A percentile compares a stretch with the other conserved stretches of the same genome.
phyloP scores from a whole-genome alignment of 371 early-diverging fungal species.

The Umbelopsis sp. region DNA sequence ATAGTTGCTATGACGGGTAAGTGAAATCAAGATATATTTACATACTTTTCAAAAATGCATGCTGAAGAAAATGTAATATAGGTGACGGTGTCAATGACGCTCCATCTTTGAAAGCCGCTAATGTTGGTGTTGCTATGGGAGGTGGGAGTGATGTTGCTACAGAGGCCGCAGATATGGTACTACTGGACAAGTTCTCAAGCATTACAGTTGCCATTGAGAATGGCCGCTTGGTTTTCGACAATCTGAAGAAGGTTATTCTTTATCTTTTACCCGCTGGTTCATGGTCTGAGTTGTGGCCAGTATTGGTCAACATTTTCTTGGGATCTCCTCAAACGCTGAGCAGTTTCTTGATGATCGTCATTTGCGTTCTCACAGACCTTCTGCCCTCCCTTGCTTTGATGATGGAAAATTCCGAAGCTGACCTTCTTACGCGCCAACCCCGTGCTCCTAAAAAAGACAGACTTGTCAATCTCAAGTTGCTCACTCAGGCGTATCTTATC shows the following conservation, averaged over 20 bases:
- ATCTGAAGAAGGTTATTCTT: conserved; percentile 79
- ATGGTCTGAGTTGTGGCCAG: conserved; percentile 72
- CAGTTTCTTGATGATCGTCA: conserved; percentile 65
- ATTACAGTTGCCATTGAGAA: conserved; percentile 75
- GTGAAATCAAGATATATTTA: background rate
- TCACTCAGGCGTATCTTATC: conserved; percentile 67
- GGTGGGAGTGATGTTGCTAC: conserved; percentile 79
- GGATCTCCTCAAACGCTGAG: conserved; percentile 69
- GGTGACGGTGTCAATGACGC: conserved; percentile 95
- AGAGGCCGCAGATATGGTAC: conserved; percentile 76
- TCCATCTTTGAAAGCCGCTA: conserved; percentile 78
- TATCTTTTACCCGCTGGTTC: conserved; percentile 78
- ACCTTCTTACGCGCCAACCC: conserved; percentile 61
- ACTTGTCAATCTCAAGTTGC: conserved; percentile 56
- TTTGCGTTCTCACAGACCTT: conserved; percentile 60
- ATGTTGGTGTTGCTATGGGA: conserved; percentile 83
- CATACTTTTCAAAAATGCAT: too few species aligned
- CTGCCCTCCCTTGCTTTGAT: conserved; percentile 65
- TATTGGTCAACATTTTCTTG: conserved; percentile 69
- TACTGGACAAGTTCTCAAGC: conserved; percentile 75
- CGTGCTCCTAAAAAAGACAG: conserved; percentile 65
- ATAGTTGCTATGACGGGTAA: conserved; percentile 76
- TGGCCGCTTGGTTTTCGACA: conserved; percentile 84
- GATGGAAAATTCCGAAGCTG: conserved; percentile 67
- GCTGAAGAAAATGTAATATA: conserved; percentile 22